Conservation (phyloP, 805 yeast genomes). For the Naumovozyma dairenensis region DNA sequence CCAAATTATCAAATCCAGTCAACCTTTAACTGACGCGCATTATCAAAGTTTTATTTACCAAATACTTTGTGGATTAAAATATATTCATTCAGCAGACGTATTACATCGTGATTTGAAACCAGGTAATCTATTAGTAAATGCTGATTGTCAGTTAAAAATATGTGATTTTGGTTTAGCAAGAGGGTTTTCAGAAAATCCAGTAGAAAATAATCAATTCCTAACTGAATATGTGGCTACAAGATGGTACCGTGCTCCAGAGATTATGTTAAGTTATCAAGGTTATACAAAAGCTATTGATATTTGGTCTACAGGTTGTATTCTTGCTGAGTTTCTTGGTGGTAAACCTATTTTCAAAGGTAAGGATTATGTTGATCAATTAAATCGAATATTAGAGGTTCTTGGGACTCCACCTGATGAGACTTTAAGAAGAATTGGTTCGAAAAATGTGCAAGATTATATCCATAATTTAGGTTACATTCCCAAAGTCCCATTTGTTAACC, state of each 20-base stretch:
- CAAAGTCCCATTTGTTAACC: constrained; percentile 51
- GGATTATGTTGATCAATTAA: constrained; percentile 90
- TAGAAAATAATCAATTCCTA: constrained; percentile 77
- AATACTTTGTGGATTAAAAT: constrained; percentile 79
- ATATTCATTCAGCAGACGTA: constrained; percentile 84
- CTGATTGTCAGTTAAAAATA: constrained; percentile 90
- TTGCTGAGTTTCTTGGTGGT: constrained; percentile 90
- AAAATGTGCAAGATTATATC: constrained; percentile 85
- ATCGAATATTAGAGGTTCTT: constrained; percentile 70
- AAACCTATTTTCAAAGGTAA: constrained; percentile 86
- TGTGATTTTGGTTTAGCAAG: constrained; percentile 97
- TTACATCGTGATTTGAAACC: constrained; percentile 92
- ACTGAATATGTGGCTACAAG: constrained; percentile 97
- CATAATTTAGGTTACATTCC: constrained; percentile 74
- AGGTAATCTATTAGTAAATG: constrained; percentile 83
- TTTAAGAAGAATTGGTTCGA: constrained; percentile 59
- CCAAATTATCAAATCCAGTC: constrained; percentile 88
- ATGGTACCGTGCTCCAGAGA: constrained; percentile 98
- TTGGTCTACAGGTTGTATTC: constrained; percentile 96
- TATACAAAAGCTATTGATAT: constrained; percentile 93
- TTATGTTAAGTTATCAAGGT: constrained; percentile 86
- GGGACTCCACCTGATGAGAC: constrained; percentile 83
- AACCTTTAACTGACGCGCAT: constrained; percentile 86
- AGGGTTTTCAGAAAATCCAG: constrained; percentile 73
- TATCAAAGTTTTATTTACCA: constrained; percentile 90